Evolutionary conservation across 257 asterid species (phyloP).

Genomic region (Petunia axillaris): DNA sequence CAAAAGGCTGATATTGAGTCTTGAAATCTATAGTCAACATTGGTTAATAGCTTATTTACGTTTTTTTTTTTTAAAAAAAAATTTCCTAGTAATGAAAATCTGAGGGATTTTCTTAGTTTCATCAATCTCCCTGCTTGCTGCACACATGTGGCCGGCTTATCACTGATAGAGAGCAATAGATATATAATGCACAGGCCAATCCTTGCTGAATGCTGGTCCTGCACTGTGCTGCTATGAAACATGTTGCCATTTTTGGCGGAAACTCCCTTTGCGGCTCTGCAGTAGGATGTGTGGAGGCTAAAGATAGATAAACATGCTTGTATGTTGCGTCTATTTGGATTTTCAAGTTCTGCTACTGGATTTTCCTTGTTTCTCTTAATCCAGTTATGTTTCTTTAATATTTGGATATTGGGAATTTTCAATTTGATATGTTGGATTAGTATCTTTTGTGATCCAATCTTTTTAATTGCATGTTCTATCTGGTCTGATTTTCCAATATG

Average conservation of each 20-base stretch:
- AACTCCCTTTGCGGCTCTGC: background rate
- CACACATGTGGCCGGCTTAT: background rate
- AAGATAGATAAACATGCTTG: background rate
- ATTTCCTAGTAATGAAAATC: background rate
- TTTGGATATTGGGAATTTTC: background rate
- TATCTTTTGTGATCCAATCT: background rate
- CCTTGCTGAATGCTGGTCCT: slow-evolving; percentile 1
- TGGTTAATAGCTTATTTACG: background rate
- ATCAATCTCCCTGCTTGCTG: background rate
- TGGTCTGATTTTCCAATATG: background rate
- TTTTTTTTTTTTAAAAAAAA: background rate
- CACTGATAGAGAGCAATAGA: background rate
- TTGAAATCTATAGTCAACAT: background rate
- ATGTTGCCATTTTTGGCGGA: background rate
- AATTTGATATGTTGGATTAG: background rate
- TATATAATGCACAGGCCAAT: background rate
- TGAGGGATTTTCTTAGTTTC: background rate
- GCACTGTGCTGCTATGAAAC: background rate
- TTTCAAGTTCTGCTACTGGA: background rate
- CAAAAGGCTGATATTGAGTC: background rate
- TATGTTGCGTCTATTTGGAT: background rate
- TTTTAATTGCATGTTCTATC: background rate
- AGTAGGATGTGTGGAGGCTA: background rate
- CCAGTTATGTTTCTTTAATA: background rate
- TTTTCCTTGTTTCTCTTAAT: background rate